Base-by-base conservation (phyloP, 2,329 filamentous ascomycete species). In the Beauveria varroae region DNA sequence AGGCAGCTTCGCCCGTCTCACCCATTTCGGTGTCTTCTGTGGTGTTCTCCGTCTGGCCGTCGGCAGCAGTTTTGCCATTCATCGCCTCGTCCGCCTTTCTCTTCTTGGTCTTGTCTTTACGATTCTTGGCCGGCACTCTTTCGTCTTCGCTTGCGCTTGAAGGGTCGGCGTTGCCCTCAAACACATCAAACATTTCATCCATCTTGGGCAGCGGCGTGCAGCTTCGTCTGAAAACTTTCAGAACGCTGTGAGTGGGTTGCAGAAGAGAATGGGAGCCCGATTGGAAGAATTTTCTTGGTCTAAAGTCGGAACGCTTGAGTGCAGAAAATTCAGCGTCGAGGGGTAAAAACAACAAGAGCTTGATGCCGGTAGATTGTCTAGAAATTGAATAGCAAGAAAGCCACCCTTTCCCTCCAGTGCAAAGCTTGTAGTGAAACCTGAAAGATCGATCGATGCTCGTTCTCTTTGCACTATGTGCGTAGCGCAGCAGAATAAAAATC, bases 121-220 rank as follows among this genome's bases (percentile, higher is more conserved):
- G 82, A 68, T 71, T 76, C 66, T 78, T 81, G 64, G 81, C 83
- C 22, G 78, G 66, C 10, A 65, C 67, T 64, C 66, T 72, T 73
- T 80, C 75, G 64, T 75, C 72, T 66, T 81, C 79, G 71, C 75
- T 77, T 8, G 71, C 69, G 62, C 74, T 77, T 30, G 71, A 69
- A 60, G 71, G 67, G 18, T 72, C 74, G 54, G 68, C 71, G 71
- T 82, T 80, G 69, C 89, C 86, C 65, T 92, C 87, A 70, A 95
- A 93, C 62, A 92, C 89, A 68, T 90, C 86, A 69, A 95, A 95
- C 67, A 95, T 81, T 64, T 92, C 89, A 75, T 92, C 88, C 87
- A 90, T 91, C 52, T 63, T 69, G 68, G 58, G 53, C 53, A 62
- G 28, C 4, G 26, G 14, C 50, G 22, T 43, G 22, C 20, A 41